These are phyloP conservation scores for Neoboletus subvelutipes DNA, from an alignment of 768 basidiomycete genomes.

Conservation along the genomic window DNA sequence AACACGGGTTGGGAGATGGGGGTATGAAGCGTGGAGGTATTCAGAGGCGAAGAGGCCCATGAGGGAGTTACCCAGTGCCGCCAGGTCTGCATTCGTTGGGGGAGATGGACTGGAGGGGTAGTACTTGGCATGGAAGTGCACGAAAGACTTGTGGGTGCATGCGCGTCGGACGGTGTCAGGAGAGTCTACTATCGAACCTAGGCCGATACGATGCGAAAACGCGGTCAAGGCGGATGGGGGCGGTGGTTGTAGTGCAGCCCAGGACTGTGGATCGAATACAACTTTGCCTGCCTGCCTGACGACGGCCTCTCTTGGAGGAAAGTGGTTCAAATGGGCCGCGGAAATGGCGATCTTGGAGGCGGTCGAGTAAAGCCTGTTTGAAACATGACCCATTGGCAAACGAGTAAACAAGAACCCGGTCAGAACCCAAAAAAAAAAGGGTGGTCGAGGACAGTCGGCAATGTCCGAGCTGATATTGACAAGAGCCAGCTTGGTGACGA, in stretches of 20 bases:
- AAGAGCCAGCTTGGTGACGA: not conserved
- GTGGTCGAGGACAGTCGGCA: constrained; percentile 35
- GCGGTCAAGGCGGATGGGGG: constrained; percentile 70
- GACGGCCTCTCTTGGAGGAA: constrained; percentile 62
- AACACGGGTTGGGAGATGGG: constrained; percentile 88
- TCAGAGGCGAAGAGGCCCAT: constrained; percentile 90
- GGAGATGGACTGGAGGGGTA: constrained; percentile 54
- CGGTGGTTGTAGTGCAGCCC: constrained; percentile 71
- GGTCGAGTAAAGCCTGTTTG: constrained; percentile 49
- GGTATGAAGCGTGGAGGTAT: constrained; percentile 75
- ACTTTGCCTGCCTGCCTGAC: constrained; percentile 34
- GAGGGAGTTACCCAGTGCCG: constrained; percentile 79
- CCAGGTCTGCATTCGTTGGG: constrained; percentile 72
- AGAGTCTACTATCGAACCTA: constrained; percentile 53
- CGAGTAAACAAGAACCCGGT: constrained; percentile 4
- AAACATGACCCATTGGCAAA: constrained; percentile 55
- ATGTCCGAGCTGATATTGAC: constrained; percentile 18
- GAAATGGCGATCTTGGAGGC: constrained; percentile 54
- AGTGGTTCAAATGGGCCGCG: constrained; percentile 49
- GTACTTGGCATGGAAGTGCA: constrained; percentile 53
- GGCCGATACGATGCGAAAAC: constrained; percentile 74
- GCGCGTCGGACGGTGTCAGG: constrained; percentile 63
- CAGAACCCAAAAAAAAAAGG: constrained; percentile 25
- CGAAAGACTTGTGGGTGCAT: constrained; percentile 77
- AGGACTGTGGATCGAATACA: constrained; percentile 63